These are phyloP conservation scores for Stipa capillata DNA, from an alignment of 176 grass and related monocot genomes.

Conservation along the genomic window DNA sequence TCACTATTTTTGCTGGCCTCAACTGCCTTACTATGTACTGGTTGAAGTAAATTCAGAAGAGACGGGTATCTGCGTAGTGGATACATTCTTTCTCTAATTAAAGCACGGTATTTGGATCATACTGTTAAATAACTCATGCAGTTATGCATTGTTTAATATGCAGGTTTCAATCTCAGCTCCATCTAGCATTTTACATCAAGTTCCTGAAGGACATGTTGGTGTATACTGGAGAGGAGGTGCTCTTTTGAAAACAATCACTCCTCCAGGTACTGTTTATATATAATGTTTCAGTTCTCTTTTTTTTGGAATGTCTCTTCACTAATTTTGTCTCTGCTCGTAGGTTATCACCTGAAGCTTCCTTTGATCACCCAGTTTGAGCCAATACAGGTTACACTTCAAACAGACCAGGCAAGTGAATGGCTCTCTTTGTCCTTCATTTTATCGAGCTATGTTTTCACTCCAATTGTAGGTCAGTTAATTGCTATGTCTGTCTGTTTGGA, in stretches of 20 bases:
- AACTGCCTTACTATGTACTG: not conserved
- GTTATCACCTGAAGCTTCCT: conserved; percentile 95
- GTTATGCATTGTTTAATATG: conserved; percentile 12
- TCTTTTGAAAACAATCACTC: conserved; percentile 83
- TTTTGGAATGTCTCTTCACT: conserved; percentile 1
- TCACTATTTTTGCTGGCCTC: not conserved
- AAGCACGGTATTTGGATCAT: not conserved
- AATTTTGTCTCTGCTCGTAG: conserved; percentile 28
- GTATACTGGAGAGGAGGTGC: conserved; percentile 98
- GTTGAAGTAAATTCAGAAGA: not conserved
- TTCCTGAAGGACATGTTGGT: conserved; percentile 97
- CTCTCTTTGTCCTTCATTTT: not conserved
- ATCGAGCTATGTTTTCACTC: not conserved
- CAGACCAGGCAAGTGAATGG: conserved; percentile 61
- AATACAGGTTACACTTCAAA: conserved; percentile 99
- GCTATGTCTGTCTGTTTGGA: not conserved
- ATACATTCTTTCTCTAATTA: conserved; percentile 15
- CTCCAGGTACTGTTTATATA: conserved; percentile 57
- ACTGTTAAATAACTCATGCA: not conserved
- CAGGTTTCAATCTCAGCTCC: conserved; percentile 60
- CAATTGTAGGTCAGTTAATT: not conserved
- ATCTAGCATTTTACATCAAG: conserved; percentile 78
- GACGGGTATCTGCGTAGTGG: not conserved
- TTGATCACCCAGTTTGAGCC: conserved; percentile 85
- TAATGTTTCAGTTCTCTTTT: not conserved